Conservation (phyloP, 805 yeast species). For the Wickerhamiella azymoides region DNA sequence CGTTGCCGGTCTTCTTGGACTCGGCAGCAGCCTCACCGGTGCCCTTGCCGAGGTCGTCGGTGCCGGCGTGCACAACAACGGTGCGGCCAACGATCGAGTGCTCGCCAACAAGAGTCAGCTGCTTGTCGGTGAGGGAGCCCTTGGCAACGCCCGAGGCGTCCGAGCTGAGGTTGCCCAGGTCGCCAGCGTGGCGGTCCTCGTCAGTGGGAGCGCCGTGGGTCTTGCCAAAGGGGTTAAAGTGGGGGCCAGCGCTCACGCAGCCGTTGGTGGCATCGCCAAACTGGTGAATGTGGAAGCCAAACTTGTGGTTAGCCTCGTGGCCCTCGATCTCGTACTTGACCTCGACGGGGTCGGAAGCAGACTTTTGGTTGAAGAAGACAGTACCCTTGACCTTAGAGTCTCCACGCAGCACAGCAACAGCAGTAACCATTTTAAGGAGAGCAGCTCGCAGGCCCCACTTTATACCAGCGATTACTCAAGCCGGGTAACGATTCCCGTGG, state of each 20-base stretch:
- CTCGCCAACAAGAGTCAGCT: slow-evolving; percentile 73
- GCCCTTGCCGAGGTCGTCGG: slow-evolving; percentile 91
- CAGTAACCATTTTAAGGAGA: slow-evolving; percentile 21
- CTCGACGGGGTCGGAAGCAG: slow-evolving; percentile 72
- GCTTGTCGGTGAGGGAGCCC: slow-evolving; percentile 67
- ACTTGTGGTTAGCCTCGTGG: slow-evolving; percentile 57
- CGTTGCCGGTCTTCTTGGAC: slow-evolving; percentile 90
- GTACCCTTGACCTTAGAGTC: slow-evolving; percentile 80
- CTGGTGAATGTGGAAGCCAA: slow-evolving; percentile 94
- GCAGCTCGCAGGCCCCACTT: too few relatives aligned
- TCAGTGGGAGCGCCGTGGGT: slow-evolving; percentile 84
- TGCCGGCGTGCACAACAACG: slow-evolving; percentile 85
- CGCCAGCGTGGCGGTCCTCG: slow-evolving; percentile 70
- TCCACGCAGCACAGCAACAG: slow-evolving; percentile 93
- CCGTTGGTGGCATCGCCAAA: slow-evolving; percentile 99
- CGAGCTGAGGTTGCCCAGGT: slow-evolving; percentile 85
- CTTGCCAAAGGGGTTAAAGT: slow-evolving; percentile 81
- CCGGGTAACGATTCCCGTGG: not conserved
- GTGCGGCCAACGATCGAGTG: slow-evolving; percentile 88
- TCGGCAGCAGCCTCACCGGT: slow-evolving; percentile 51
- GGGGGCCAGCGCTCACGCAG: slow-evolving; percentile 97
- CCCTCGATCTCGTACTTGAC: slow-evolving; percentile 74
- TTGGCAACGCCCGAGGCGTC: slow-evolving; percentile 82
- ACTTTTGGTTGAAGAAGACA: slow-evolving; percentile 72
- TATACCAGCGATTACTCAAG: too few relatives aligned